Evolutionary conservation across 441 rosid species (phyloP).

Genomic region (Lepidium campestre): DNA sequence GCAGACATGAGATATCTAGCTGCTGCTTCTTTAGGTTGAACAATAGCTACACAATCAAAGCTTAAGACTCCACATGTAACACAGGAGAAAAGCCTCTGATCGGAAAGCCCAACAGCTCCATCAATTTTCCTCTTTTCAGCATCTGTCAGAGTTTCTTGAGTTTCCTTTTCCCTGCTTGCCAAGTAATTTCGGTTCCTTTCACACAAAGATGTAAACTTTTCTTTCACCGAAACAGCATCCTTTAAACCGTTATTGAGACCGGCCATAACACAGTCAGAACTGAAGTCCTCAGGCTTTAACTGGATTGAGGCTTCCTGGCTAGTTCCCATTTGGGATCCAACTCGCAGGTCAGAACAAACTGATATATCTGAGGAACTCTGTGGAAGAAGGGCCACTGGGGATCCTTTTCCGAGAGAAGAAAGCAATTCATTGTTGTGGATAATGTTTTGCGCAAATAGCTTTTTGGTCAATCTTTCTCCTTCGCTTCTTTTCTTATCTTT

Average conservation of each 20-base stretch:
- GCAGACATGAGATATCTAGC: slow-evolving; percentile 87
- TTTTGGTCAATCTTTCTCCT: slow-evolving; percentile 83
- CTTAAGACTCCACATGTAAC: slow-evolving; percentile 88
- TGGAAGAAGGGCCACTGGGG: slow-evolving; percentile 73
- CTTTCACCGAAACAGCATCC: slow-evolving; percentile 47
- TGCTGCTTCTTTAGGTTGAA: slow-evolving; percentile 83
- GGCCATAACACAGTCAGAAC: slow-evolving; percentile 30
- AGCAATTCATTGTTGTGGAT: slow-evolving; percentile 67
- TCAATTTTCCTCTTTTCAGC: slow-evolving; percentile 27
- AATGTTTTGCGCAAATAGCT: slow-evolving; percentile 64
- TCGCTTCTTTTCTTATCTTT: slow-evolving; percentile 89
- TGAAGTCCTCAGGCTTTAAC: slow-evolving; percentile 36
- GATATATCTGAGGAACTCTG: slow-evolving; percentile 69
- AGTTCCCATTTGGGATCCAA: slow-evolving; percentile 59
- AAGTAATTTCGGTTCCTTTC: slow-evolving; percentile 46
- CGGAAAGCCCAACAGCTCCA: slow-evolving; percentile 56
- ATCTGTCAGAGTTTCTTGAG: slow-evolving; percentile 14
- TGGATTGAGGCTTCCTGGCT: slow-evolving; percentile 35
- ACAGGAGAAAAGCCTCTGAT: slow-evolving; percentile 91
- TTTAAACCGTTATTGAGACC: slow-evolving; percentile 35
- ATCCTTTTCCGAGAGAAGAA: slow-evolving; percentile 73
- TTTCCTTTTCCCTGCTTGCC: slow-evolving; percentile 28
- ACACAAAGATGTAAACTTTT: slow-evolving; percentile 54
- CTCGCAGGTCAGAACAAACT: slow-evolving; percentile 61
- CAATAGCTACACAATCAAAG: slow-evolving; percentile 79